A percentile compares a stretch with the other conserved stretches of the same genome.
Conservation (phyloP, 1,284 basidiomycete species). For the Termitomyces sp. region DNA sequence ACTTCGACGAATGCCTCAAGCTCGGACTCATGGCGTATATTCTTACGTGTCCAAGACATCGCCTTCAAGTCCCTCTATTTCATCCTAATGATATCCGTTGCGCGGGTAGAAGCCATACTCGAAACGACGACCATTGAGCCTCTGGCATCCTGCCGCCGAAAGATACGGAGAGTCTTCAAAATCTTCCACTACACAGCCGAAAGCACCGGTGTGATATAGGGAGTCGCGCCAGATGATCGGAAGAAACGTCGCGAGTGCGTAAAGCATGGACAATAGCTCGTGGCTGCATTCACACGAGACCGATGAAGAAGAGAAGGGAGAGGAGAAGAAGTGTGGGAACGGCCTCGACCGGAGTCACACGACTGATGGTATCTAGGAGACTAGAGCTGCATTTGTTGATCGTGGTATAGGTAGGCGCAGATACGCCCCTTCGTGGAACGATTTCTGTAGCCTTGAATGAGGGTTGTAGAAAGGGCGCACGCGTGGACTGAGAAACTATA, state of each 20-base stretch:
- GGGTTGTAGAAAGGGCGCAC: conserved; percentile 29
- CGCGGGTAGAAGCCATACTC: background rate
- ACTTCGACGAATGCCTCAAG: background rate
- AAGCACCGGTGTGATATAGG: conserved; percentile 31
- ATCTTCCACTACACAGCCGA: conserved; percentile 30
- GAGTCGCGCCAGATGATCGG: conserved; percentile 30
- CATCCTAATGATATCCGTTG: background rate
- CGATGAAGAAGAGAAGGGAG: conserved; percentile 32
- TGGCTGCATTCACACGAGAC: too few relatives aligned
- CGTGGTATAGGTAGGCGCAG: too few relatives aligned
- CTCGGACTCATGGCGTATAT: background rate
- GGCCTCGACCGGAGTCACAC: conserved; percentile 19
- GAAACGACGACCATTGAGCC: conserved; percentile 8
- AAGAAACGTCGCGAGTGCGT: too few relatives aligned
- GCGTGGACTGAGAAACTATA: conserved; percentile 19
- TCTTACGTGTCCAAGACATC: background rate
- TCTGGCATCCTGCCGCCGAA: too few relatives aligned
- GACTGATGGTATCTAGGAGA: too few relatives aligned
- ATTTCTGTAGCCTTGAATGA: conserved; percentile 30
- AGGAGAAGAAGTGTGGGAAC: conserved; percentile 35
- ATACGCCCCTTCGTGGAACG: too few relatives aligned
- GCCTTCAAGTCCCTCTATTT: background rate
- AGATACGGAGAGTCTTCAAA: conserved; percentile 17
- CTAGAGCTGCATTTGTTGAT: too few relatives aligned
- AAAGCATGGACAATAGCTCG: too few relatives aligned